Base-by-base conservation (phyloP, 768 basidiomycete species). In the Phlebiopsis gigantea region DNA sequence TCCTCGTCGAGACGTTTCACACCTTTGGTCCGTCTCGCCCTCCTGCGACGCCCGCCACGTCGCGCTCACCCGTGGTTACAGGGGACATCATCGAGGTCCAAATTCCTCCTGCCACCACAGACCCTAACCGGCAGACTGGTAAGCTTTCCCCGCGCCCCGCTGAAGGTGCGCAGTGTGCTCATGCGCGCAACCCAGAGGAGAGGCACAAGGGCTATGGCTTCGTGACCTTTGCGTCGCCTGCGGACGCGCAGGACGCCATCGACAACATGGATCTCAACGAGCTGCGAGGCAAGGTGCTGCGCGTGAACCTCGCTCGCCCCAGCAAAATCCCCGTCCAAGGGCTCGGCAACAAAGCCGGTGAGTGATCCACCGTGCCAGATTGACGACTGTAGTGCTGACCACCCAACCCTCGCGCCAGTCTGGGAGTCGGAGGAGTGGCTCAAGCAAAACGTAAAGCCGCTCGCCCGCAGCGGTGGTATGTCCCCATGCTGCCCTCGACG, bases 221-320 rank as follows among this genome's bases (percentile, higher is more conserved):
- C 68, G 82, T 98, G 47, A 94, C 93, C 1, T 98, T 83, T 68
- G 73, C 84, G 10, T 87, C 86, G 6, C 68, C 88, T 8, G 79
- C 81, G 22, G 93, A 96, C 71, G 94, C 96, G 4, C 88, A 91
- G 67, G 95, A 98, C 69, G 96, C 96, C 26, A 96, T 98, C 59
- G 96, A 98, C 77, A 98, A 98, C 74, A 98, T 94, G 91, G 94
- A 98, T 71, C 75, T 95, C 72, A 97, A 96, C 66, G 94, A 95
- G 68, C 76, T 90, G 57, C 79, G 75, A 49, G 92, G 85, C 49
- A 82, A 81, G 57, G 85, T 88, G 51, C 72, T 90, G 60, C 90
- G 87, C 73, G 93, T 87, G 48, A 96, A 90, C 68, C 71, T 94
- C 41, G 94, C 95, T 8, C 80, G 88, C 45, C 91, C 92, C 5